Base-by-base conservation (phyloP, 202 grass and related monocot genomes). In the Brachypodium distachyon region DNA sequence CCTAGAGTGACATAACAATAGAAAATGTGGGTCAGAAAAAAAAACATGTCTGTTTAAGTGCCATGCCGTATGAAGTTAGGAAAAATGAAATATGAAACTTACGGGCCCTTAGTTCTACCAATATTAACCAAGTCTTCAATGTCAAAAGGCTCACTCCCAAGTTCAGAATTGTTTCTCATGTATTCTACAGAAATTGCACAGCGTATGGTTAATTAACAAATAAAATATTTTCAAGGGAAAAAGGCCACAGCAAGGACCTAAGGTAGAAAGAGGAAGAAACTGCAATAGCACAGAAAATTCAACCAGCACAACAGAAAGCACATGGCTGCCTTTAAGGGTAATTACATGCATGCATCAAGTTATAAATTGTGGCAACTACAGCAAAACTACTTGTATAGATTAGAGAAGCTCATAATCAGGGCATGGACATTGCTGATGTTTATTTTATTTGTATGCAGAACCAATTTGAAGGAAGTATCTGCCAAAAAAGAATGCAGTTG, bases 41-140 rank as follows among this genome's bases (percentile, higher is more conserved):
- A 41, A 49, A 39, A 10, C 23, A 59, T 21, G 52, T 27, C 23
- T 72, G 50, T 7, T 56, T 2, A 29, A 68, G 21, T 33, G 13
- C 83, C 44, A 77, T 61, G 10, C 22, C 28, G 77, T 50, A 71
- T 50, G 71, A 55, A 82, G 44, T 71, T 78, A 47, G 46, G 26
- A 33, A 34, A 29, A 62, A 49, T 7, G n/a, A 64, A 72, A 74
- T 63, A 41, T 62, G 69, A 63, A 89, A 90, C 89, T 70, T 92
- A 98, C 96, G 87, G 89, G 74, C 91, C 91, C 6, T 87, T 90
- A 54, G 74, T 67, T 85, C 77, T 92, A 23, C 89, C 96, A 83
- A 90, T 82, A 82, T 87, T 91, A 71, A 98, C 85, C 73, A 98
- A 79, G 67, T 98, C 96, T 90, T 98, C 96, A 72, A 98, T 98